Evolutionary conservation across 2,329 filamentous ascomycete genomes (phyloP).

Genomic region (Sporothrix luriei): DNA sequence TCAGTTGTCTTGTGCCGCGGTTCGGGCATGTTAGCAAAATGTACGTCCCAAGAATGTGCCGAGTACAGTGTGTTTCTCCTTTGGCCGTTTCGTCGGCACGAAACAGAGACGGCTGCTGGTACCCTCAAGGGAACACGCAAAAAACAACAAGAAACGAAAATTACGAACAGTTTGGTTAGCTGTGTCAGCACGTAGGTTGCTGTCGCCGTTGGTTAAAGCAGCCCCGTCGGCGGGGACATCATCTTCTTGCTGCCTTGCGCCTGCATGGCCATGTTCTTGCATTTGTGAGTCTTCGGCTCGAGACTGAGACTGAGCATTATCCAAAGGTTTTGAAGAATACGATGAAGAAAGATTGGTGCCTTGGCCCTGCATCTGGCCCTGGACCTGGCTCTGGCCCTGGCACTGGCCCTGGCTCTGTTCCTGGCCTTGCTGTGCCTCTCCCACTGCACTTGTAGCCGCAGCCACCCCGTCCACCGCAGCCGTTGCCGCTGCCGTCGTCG

Average conservation of each 20-base stretch:
- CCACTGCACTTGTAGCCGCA: constrained; percentile 26
- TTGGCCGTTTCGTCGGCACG: neutral
- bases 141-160: neutral
- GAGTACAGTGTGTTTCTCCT: neutral
- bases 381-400: constrained; percentile 4
- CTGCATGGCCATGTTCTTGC: constrained; percentile 31
- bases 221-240: neutral
- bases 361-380: neutral
- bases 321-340: constrained; percentile 31
- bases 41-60: neutral
- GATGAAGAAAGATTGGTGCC: constrained; percentile 23
- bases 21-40: constrained; percentile 33
- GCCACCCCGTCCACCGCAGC: constrained; percentile 29
- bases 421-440: constrained; percentile 30
- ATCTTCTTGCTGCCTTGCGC: constrained; percentile 27
- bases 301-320: constrained; percentile 30
- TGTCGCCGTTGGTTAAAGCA: constrained; percentile 24
- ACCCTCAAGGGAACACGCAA: neutral
- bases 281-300: constrained; percentile 28
- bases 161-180: constrained; percentile 35
- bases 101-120: neutral
- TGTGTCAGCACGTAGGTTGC: constrained; percentile 26
- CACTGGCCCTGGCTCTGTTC: neutral
- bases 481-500: neutral
- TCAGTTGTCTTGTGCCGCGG: constrained; percentile 22